Base-by-base conservation (phyloP, 768 basidiomycete genomes). In the Baorangia bicolor region DNA sequence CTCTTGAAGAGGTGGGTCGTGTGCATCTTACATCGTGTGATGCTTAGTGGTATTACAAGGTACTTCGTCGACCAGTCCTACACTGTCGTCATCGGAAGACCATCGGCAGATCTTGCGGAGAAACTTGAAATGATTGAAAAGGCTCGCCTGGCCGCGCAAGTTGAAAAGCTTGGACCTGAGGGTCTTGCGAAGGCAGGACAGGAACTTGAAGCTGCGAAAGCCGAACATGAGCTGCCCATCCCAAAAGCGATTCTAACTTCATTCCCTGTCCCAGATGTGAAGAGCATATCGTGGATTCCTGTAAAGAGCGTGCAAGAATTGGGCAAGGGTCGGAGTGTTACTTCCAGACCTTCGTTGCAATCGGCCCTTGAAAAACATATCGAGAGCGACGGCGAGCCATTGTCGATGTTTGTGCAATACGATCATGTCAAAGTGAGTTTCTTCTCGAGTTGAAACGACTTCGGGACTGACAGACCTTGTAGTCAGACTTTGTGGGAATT, bases 401-500 rank as follows among this genome's bases (percentile, higher is more conserved):
- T 95, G 33, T 85, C 96, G 7, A 95, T 94, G 75, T 95, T 94
- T 68, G 84, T 96, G 11, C 88, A 97, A 66, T 99, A 92, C 65
- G 90, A 97, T 64, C 92, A 95, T 70, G 93, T 96, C 45, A 83
- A 93, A 77, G 94, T 90, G 73, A 21, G 25, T 21, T 34, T 52
- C 27, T 53, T 44, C 35, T 49, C 49, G 41, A 25, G 18, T n/a
- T 33, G 23, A 42, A 27, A 48, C 31, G 27, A 21, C 12, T 33
- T 40, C 21, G 37, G 25, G 25, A 44, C 51, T 38, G 38, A 55
- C 40, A 38, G 49, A 43, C 56, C 23, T 16, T 44, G 2, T 59
- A 97, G 91, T 98, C 96, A 9, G 93, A 96, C 65, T 98, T 99
- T 69, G 85, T 98, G 53, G 83, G 85, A 18, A 74, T 98, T 30